Evolutionary conservation across 495 filamentous ascomycete species (phyloP), one percentile per base, ranked within the genome.

Genomic region (Xylaria flabelliformis): DNA sequence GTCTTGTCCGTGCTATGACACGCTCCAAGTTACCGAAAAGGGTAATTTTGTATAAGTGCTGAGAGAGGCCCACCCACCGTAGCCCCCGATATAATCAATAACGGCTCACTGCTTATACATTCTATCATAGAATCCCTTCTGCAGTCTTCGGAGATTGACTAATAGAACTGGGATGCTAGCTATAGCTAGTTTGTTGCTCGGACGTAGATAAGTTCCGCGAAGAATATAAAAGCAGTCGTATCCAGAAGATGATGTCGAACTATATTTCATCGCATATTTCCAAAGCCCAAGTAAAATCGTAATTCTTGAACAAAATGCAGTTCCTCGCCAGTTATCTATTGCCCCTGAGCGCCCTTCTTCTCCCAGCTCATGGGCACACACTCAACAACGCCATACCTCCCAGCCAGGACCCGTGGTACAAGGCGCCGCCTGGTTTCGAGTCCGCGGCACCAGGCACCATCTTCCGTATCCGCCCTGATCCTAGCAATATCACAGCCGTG

Each of bases 391-490:
- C 72, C 36, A 7, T 76, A 59, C 79, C 80, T 15, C 83, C 82
- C 46, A 81, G 75, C 62, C 66, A 79, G 51, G 87, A 87, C 61
- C 83, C 84, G 5, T 89, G 82, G 77, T 88, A 88, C 73, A 77
- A 71, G 0, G 80, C 85, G 0, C 84, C 85, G 21, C 42, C 70
- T 12, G 77, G 79, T 44, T 86, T 78, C 58, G 80, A 85, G 71
- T 68, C 72, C 0, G 72, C 75, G 1, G 50, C 70, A 0, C 85
- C 86, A 4, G 86, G 86, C 0, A 71, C 74, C 1, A 80, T 88
- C 48, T 80, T 88, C n/a, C 81, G 83, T 44, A 68, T 82, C 46
- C 61, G 61, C 10, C 61, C 36, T 6, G 21, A 24, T n/a, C 36
- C 61, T 6, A 26, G 39, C 21, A 44, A 64, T 6, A 5, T 44